Evolutionary conservation across 805 yeast genomes (phyloP), one percentile per base, ranked within the genome.

Genomic region (Barnettozyma botsteinii): DNA sequence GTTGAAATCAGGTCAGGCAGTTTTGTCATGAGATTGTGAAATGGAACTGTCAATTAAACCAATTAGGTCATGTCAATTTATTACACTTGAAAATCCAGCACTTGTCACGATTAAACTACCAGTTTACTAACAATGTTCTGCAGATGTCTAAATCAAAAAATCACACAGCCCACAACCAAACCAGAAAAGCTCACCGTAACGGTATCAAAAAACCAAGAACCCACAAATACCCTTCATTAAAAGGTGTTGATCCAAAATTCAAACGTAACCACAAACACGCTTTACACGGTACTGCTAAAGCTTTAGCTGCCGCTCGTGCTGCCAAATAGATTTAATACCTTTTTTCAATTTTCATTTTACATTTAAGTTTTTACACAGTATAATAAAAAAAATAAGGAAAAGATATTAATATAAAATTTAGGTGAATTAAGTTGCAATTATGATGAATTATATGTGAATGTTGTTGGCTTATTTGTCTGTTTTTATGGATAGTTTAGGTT

Each of bases 171-270:
- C 98, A 93, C 77, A 93, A 93, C 94, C 98, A 91, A 77, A 85
- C 84, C 88, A 85, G 75, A 72, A 93, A 93, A 94, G 98, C 98
- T 67, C 98, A 93, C 97, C 89, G 83, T 71, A 93, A 93, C 85
- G 98, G 98, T 79, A 91, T 93, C 79, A 91, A 91, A 85, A 93
- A 91, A 89, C 96, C 97, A 64, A 85, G 79, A 82, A 83, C 96
- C 67, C 75, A 80, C 95, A 89, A 86, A 79, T 88, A 91, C 82
- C 96, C 96, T 60, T 89, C 98, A 57, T 79, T 87, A 74, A 91
- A 86, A 77, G 95, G 95, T 80, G 97, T 91, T 71, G 98, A 93
- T 74, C 81, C 98, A 69, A 93, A 93, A 84, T 93, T 93, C 95
- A 81, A 81, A 69, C 85, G 98, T 78, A 93, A 93, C 95, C 98